These are phyloP conservation scores for Exophiala spinifera DNA, from an alignment of 2,329 filamentous ascomycete species.

Conservation along the genomic window DNA sequence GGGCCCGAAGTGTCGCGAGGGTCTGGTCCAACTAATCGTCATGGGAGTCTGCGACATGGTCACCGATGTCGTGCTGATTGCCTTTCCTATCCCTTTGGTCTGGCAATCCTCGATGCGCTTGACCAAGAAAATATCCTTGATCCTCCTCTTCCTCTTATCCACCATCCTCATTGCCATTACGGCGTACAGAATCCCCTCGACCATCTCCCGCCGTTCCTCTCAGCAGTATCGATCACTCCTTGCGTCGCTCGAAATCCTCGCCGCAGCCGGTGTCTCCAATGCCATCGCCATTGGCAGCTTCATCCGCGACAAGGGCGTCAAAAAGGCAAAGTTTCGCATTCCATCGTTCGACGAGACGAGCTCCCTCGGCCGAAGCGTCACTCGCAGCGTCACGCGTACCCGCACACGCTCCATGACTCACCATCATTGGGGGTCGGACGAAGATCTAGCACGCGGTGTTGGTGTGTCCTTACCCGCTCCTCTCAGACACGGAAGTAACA, in stretches of 20 bases:
- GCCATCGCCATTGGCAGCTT: conserved; percentile 88
- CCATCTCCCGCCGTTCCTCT: conserved; percentile 65
- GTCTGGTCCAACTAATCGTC: conserved; percentile 79
- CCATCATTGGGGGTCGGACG: conserved; percentile 81
- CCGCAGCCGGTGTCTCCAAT: conserved; percentile 83
- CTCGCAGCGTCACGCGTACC: conserved; percentile 24
- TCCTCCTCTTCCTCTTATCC: conserved; percentile 80
- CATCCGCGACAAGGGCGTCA: conserved; percentile 81
- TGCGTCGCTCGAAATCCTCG: conserved; percentile 85
- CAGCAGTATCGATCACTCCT: conserved; percentile 87
- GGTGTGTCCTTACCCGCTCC: conserved; percentile 65
- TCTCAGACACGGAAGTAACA: conserved; percentile 36
- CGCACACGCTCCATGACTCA: conserved; percentile 63
- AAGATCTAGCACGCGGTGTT: conserved; percentile 78
- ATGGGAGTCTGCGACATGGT: conserved; percentile 87
- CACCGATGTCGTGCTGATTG: conserved; percentile 81
- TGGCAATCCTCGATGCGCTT: conserved; percentile 70
- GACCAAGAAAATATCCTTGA: conserved; percentile 75
- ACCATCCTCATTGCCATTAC: conserved; percentile 75
- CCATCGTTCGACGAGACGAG: conserved; percentile 42
- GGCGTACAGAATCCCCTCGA: conserved; percentile 73
- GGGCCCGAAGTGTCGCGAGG: conserved; percentile 78
- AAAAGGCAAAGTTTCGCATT: conserved; percentile 77
- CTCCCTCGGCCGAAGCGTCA: conserved; percentile 31
- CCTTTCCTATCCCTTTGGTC: conserved; percentile 88